A percentile compares a stretch with the other conserved stretches of the same genome.
Evolutionary conservation across 495 filamentous ascomycete species (phyloP).

Genomic region (Aspergillus bertholletiae): DNA sequence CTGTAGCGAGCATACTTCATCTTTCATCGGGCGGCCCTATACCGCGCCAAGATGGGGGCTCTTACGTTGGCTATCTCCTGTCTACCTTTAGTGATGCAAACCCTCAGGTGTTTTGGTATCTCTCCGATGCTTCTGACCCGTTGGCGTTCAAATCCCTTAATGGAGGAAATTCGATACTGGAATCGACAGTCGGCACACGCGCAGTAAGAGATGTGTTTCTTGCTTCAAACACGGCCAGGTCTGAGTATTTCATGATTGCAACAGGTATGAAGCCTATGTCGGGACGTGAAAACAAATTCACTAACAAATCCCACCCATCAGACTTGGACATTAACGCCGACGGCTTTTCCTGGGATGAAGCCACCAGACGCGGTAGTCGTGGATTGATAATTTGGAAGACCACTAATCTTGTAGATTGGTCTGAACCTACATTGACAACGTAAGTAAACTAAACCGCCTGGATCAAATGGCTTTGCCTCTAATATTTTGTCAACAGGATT

Average conservation of each 20-base stretch:
- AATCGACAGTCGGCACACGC: not conserved
- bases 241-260: conserved; percentile 8
- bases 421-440: conserved; percentile 4
- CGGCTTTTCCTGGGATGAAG: conserved; percentile 11
- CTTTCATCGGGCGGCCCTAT: too few species aligned
- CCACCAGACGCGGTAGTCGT: conserved; percentile 2
- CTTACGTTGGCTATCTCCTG: conserved; percentile 8
- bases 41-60: not conserved
- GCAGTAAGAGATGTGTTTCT: conserved; percentile 8
- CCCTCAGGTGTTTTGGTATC: conserved; percentile 9
- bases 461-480: too few species aligned
- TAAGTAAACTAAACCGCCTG: too few species aligned
- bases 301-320: too few species aligned
- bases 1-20: too few species aligned
- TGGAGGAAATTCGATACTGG: conserved; percentile 2
- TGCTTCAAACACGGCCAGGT: not conserved
- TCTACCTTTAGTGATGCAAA: conserved; percentile 9
- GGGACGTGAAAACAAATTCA: too few species aligned
- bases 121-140: not conserved
- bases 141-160: conserved; percentile 8
- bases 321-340: conserved; percentile 12
- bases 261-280: not conserved
- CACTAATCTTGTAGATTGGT: conserved; percentile 8
- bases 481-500: conserved; percentile 1
- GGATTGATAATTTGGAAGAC: conserved; percentile 1